Percentiles rank a stretch among this genome's conserved stretches.
phyloP scores from a whole-genome alignment of 441 rosid species.

The Bruguiera hainesii region DNA sequence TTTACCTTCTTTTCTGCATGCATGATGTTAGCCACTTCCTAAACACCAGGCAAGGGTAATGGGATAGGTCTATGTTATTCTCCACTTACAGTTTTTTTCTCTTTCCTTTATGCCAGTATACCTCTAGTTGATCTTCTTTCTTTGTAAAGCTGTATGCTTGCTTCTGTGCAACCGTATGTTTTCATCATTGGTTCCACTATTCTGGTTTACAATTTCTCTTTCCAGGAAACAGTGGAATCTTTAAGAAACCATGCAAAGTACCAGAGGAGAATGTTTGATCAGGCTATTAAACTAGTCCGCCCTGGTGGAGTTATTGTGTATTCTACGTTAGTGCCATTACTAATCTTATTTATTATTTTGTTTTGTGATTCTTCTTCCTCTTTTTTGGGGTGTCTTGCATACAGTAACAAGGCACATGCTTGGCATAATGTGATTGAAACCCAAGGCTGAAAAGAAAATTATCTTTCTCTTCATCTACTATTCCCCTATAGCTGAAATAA shows the following conservation, averaged over 20 bases:
- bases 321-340: constrained; percentile 68
- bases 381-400: background rate
- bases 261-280: constrained; percentile 91
- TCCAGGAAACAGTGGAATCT: constrained; percentile 81
- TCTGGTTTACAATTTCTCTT: constrained; percentile 11
- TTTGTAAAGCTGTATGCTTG: constrained; percentile 3
- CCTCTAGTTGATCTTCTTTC: background rate
- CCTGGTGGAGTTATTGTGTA: constrained; percentile 92
- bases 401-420: background rate
- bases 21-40: no score
- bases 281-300: constrained; percentile 92
- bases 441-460: background rate
- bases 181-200: background rate
- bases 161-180: background rate
- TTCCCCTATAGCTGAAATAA: no score
- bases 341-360: constrained; percentile 10
- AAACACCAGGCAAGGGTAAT: no score
- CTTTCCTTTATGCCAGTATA: background rate
- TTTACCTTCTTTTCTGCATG: background rate
- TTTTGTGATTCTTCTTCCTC: background rate
- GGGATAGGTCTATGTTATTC: no score
- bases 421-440: background rate
- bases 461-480: no score
- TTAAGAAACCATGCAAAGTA: constrained; percentile 78
- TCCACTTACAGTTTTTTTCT: background rate